Evolutionary conservation across 805 yeast species (phyloP).

Genomic region (Blastobotrys attinorum): DNA sequence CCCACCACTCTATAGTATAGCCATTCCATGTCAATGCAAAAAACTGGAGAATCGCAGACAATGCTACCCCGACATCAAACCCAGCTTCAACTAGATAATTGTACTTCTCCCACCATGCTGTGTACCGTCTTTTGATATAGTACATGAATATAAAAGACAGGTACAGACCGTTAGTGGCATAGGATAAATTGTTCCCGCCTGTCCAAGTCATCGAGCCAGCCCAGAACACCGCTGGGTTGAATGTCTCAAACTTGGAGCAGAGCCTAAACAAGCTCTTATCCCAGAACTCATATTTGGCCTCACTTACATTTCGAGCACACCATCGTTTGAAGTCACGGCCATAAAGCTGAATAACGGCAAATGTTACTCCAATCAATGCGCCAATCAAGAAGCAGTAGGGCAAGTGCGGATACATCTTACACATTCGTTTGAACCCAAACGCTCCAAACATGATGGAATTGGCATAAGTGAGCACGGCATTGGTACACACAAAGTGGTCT

Average conservation of each 20-base stretch:
- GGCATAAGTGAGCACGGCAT: slow-evolving; percentile 38
- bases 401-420: slow-evolving; percentile 28
- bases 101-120: slow-evolving; percentile 47
- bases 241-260: slow-evolving; percentile 6
- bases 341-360: slow-evolving; percentile 23
- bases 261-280: neutral
- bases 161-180: slow-evolving; percentile 34
- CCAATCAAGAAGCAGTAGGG: slow-evolving; percentile 19
- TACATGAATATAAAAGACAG: slow-evolving; percentile 40
- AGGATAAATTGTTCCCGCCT: slow-evolving; percentile 40
- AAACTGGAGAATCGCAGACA: slow-evolving; percentile 38
- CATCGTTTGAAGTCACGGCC: neutral
- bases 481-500: slow-evolving; percentile 30
- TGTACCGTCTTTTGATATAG: slow-evolving; percentile 34
- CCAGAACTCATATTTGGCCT: neutral
- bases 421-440: slow-evolving; percentile 36
- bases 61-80: slow-evolving; percentile 42
- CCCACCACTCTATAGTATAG: slow-evolving; percentile 38
- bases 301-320: neutral
- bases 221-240: slow-evolving; percentile 37
- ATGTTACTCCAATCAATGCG: neutral
- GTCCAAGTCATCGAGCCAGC: slow-evolving; percentile 38
- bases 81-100: slow-evolving; percentile 43
- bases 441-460: slow-evolving; percentile 40
- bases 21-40: slow-evolving; percentile 33